phyloP scores from a whole-genome alignment of 306 rosid genomes.

The Prunus campanulata region DNA sequence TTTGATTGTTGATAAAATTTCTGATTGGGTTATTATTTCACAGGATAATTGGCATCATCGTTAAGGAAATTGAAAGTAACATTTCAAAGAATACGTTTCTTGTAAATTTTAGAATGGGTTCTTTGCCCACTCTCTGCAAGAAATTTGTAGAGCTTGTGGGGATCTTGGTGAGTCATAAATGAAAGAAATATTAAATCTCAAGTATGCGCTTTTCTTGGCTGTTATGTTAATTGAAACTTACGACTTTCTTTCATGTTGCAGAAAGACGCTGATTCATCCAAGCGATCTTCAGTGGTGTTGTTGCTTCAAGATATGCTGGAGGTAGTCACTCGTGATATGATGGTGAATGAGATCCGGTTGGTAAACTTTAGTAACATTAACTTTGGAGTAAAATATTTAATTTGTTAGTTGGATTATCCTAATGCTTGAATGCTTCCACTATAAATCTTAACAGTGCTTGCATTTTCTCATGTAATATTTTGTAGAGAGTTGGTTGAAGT shows the following conservation, averaged over 20 bases:
- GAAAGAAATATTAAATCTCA: slow-evolving; percentile 17
- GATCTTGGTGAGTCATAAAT: slow-evolving; percentile 67
- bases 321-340: slow-evolving; percentile 95
- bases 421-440: background rate
- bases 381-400: slow-evolving; percentile 11
- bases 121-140: slow-evolving; percentile 77
- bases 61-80: slow-evolving; percentile 81
- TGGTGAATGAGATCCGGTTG: slow-evolving; percentile 85
- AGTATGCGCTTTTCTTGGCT: slow-evolving; percentile 18
- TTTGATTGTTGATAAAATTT: slow-evolving; percentile 12
- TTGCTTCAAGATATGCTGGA: slow-evolving; percentile 94
- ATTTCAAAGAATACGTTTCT: slow-evolving; percentile 80
- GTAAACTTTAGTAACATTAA: slow-evolving; percentile 28
- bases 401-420: background rate
- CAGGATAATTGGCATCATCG: slow-evolving; percentile 83
- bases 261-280: slow-evolving; percentile 67
- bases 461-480: slow-evolving; percentile 27
- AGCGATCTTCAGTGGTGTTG: slow-evolving; percentile 65
- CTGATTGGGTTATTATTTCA: slow-evolving; percentile 38
- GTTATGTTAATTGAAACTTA: slow-evolving; percentile 20
- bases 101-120: slow-evolving; percentile 78
- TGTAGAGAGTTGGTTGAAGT: slow-evolving; percentile 81
- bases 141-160: slow-evolving; percentile 87
- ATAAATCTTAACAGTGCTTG: slow-evolving; percentile 12
- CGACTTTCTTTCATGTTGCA: slow-evolving; percentile 40